phyloP scores from a whole-genome alignment of 2,329 filamentous ascomycete species.

The Endoconidiophora laricicola region DNA sequence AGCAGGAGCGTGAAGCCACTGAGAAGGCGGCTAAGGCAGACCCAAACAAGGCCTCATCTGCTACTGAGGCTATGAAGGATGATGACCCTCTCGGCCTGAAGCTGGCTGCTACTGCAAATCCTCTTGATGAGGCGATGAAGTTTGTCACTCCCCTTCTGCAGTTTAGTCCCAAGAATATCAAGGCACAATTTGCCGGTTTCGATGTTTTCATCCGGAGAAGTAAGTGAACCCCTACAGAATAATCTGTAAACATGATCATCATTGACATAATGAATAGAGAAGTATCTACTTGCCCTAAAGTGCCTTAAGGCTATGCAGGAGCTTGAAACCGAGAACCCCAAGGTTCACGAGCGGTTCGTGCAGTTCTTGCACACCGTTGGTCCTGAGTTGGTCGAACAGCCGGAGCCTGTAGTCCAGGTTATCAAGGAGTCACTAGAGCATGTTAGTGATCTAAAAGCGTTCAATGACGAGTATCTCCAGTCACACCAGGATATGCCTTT shows the following conservation, averaged over 20 bases:
- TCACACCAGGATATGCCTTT: constrained; percentile 44
- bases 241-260: not conserved
- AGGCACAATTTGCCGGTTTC: constrained; percentile 72
- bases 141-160: constrained; percentile 70
- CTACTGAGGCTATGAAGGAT: constrained; percentile 70
- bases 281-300: constrained; percentile 73
- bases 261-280: constrained; percentile 36
- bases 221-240: constrained; percentile 29
- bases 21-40: constrained; percentile 68
- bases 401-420: constrained; percentile 49
- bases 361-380: constrained; percentile 50
- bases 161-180: constrained; percentile 61
- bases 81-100: constrained; percentile 71
- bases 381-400: constrained; percentile 39
- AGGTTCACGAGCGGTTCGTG: constrained; percentile 57
- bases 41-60: constrained; percentile 57
- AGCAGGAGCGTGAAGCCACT: constrained; percentile 57
- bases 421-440: constrained; percentile 45
- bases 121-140: constrained; percentile 73
- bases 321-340: constrained; percentile 52
- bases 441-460: constrained; percentile 34
- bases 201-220: constrained; percentile 75
- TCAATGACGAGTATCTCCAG: constrained; percentile 49
- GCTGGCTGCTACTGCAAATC: constrained; percentile 64
- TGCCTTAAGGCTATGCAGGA: constrained; percentile 60